Evolutionary conservation across 371 early-diverging fungal genomes (phyloP).

Genomic region (Mortierella polycephala): DNA sequence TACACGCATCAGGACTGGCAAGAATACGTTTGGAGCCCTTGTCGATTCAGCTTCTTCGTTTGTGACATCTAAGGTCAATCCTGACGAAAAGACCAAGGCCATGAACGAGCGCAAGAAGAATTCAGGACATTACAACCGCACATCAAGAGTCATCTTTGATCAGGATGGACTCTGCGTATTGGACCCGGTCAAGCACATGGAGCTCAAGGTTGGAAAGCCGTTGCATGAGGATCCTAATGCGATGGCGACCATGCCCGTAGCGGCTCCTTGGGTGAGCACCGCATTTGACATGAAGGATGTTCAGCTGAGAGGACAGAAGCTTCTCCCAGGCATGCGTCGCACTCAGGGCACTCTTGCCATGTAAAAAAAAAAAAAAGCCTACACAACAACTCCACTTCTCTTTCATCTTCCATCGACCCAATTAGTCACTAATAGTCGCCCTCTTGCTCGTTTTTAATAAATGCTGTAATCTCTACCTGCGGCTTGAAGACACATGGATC

Average conservation of each 20-base stretch:
- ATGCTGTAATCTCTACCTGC: too few species aligned
- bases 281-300: slow-evolving; percentile 34
- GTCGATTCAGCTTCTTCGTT: slow-evolving; percentile 38
- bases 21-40: slow-evolving; percentile 41
- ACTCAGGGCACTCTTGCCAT: slow-evolving; percentile 39
- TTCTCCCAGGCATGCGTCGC: slow-evolving; percentile 38
- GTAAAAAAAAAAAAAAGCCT: slow-evolving; percentile 16
- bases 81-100: slow-evolving; percentile 37
- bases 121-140: slow-evolving; percentile 32
- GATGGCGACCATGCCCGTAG: slow-evolving; percentile 39
- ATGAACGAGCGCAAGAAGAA: slow-evolving; percentile 34
- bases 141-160: slow-evolving; percentile 49
- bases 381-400: too few species aligned
- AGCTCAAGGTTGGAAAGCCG: slow-evolving; percentile 50
- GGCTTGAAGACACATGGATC: too few species aligned
- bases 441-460: too few species aligned
- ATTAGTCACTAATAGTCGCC: too few species aligned
- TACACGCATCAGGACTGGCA: slow-evolving; percentile 46
- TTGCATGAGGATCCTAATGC: slow-evolving; percentile 39
- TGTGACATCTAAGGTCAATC: slow-evolving; percentile 25
- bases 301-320: slow-evolving; percentile 3
- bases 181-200: slow-evolving; percentile 51
- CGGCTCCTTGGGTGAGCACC: slow-evolving; percentile 47
- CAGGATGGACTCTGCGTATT: slow-evolving; percentile 41
- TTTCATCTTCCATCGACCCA: too few species aligned